Evolutionary conservation across 805 yeast genomes (phyloP).

Genomic region (Metschnikowia shivogae): DNA sequence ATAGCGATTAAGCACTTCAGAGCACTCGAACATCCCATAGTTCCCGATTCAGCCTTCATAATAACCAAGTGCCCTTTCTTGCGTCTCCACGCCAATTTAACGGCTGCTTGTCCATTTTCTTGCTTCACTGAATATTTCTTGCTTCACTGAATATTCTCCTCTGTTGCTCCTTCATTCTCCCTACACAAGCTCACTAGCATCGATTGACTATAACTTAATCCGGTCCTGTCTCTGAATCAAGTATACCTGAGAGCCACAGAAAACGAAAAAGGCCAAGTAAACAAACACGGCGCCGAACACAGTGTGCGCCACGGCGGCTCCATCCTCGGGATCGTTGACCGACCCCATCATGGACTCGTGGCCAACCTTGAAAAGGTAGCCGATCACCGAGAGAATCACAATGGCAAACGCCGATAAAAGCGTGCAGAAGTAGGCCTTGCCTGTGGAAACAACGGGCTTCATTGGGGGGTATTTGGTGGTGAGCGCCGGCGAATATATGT

Average conservation of each 20-base stretch:
- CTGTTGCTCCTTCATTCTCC: background rate
- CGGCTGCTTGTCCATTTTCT: no score
- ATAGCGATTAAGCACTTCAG: no score
- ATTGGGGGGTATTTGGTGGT: constrained; percentile 15
- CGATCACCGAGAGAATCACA: constrained; percentile 80
- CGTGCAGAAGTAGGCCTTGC: constrained; percentile 94
- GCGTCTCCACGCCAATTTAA: no score
- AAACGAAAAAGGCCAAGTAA: constrained; percentile 72
- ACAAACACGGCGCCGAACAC: constrained; percentile 86
- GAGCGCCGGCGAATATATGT: background rate
- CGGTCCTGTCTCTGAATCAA: constrained; percentile 60
- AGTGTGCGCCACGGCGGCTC: constrained; percentile 88
- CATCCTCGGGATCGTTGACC: constrained; percentile 85
- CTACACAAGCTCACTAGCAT: background rate
- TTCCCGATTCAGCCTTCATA: no score
- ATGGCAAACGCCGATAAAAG: constrained; percentile 89
- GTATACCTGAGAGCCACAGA: constrained; percentile 84
- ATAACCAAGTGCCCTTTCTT: no score
- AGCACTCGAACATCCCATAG: no score
- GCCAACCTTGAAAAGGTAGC: constrained; percentile 69
- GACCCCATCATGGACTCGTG: constrained; percentile 95
- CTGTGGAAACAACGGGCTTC: constrained; percentile 51
- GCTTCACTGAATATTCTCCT: no score
- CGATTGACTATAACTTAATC: constrained; percentile 39
- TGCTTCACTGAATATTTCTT: no score